Evolutionary conservation across 2,329 filamentous ascomycete genomes (phyloP).

Genomic region (Penicillium griseofulvum): DNA sequence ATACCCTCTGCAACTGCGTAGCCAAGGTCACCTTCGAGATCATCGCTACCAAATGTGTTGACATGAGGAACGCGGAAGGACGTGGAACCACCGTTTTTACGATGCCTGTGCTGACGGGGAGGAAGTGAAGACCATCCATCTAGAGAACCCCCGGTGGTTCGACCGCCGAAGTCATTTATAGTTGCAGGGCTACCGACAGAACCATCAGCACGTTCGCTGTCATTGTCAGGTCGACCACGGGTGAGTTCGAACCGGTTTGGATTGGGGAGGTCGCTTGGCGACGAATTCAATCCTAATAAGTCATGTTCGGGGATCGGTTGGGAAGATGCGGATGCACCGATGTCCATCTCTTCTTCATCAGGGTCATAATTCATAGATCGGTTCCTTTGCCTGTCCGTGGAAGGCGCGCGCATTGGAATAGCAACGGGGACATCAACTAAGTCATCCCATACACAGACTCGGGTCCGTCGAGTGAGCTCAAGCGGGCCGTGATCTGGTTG

Average conservation of each 20-base stretch:
- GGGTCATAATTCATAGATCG: conserved; percentile 53
- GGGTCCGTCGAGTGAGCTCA: conserved; percentile 82
- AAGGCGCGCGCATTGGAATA: conserved; percentile 81
- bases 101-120: conserved; percentile 32
- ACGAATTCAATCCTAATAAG: conserved; percentile 64
- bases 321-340: conserved; percentile 66
- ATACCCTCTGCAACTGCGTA: conserved; percentile 92
- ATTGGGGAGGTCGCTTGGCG: conserved; percentile 63
- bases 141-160: conserved; percentile 35
- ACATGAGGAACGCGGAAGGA: conserved; percentile 36
- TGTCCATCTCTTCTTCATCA: conserved; percentile 87
- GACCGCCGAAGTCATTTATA: conserved; percentile 29
- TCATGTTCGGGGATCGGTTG: conserved; percentile 55
- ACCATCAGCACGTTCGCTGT: conserved; percentile 30
- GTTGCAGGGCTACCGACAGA: conserved; percentile 38
- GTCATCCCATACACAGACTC: conserved; percentile 98
- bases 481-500: conserved; percentile 87
- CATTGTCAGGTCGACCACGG: conserved; percentile 39
- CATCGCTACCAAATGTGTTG: conserved; percentile 62
- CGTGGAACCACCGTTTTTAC: conserved; percentile 39
- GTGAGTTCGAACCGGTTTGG: conserved; percentile 72
- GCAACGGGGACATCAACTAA: conserved; percentile 93
- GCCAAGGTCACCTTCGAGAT: conserved; percentile 86
- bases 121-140: conserved; percentile 40
- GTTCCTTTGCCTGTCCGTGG: conserved; percentile 75